Base-by-base conservation (phyloP, 2,329 filamentous ascomycete species). In the Hymenoscyphus linearis region DNA sequence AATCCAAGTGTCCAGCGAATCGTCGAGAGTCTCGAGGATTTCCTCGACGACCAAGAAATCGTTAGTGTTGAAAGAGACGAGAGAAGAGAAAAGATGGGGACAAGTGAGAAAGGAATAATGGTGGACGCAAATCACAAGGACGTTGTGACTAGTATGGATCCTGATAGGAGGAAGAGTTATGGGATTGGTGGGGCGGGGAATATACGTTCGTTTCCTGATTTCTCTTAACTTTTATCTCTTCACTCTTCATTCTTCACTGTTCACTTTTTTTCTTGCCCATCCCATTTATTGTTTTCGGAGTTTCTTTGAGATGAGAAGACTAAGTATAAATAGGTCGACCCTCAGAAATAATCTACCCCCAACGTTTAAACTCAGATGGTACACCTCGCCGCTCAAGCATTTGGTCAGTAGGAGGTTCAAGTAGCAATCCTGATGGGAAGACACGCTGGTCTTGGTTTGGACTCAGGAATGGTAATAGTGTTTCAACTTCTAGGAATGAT, bases 121-220 rank as follows among this genome's bases (percentile, higher is more conserved):
- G 57, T 18, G 14, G 34, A 44, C 12, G n/a, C 18, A 7, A 52
- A 47, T 12, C 34, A 27, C 26, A 22, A 65, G 50, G 26, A 52
- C 27, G 26, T 50, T 31, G 16, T 52, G 53, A 47, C 57, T 26
- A 13, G 53, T 50, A 18, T n/a, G 54, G 27, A 61, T 57, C 7
- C 10, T 56, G 68, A 71, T 56, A 59, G 55, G 55, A 67, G 63
- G 52, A 68, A 61, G 60, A 71, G 70, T 60, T 69, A 65, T 67
- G 70, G 70, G 3, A 71, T 71, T 63, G 70, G 70, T 35, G 70
- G 70, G 0, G 70, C 70, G 3, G 70, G 70, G 3, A 72, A 72
- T 64, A 72, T 72, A 50, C 66, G 70, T 72, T 60, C 25, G 67
- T 64, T n/a, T n/a, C n/a, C n/a, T n/a, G n/a, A n/a, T n/a, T n/a